Base-by-base conservation (phyloP, 176 grass and related monocot species). In the Bothriochloa decipiens region DNA sequence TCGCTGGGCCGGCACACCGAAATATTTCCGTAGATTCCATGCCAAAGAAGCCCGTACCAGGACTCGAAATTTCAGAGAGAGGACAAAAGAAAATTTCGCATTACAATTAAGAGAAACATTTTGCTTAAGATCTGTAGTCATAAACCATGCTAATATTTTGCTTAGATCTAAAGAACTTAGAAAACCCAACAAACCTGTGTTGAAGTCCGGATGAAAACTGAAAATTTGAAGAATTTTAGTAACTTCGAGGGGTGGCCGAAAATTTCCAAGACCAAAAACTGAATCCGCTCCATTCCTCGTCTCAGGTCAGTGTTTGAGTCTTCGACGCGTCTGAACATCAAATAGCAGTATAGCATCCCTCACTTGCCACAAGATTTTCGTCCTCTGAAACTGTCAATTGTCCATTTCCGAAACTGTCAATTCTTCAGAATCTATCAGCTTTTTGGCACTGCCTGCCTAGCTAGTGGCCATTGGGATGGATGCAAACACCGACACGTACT, bases 341-440 rank as follows among this genome's bases (percentile, higher is more conserved):
- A 63, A 42, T 45, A 26, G 63, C 29, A 60, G 22, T 11, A 6
- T 42, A 50, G 25, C 29, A 62, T 70, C n/a, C n/a, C 36, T 57
- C 70, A 78, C 37, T 28, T 13, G 57, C 47, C 70, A 40, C 63
- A 40, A 22, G 32, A 36, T 52, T 66, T 8, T 16, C 17, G 3
- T 9, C 4, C 16, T 20, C 70, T 72, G 37, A 43, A 71, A 65
- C 72, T n/a, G 40, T 63, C 36, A n/a, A 58, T 12, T 70, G 81
- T 89, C 55, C 74, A 43, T 87, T 80, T 87, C 63, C 67, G 40
- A 78, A 67, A 60, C 50, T 87, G 91, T 84, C 75, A 61, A 87
- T 87, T 92, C 79, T 43, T 52, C 45, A 76, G 63, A 33, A 85
- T 61, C 78, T 4, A 70, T 78, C 68, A 67, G 18, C 42, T 14